These are phyloP conservation scores for Taiozyma sp. DNA, from an alignment of 1,139 yeast genomes.

Conservation along the genomic window DNA sequence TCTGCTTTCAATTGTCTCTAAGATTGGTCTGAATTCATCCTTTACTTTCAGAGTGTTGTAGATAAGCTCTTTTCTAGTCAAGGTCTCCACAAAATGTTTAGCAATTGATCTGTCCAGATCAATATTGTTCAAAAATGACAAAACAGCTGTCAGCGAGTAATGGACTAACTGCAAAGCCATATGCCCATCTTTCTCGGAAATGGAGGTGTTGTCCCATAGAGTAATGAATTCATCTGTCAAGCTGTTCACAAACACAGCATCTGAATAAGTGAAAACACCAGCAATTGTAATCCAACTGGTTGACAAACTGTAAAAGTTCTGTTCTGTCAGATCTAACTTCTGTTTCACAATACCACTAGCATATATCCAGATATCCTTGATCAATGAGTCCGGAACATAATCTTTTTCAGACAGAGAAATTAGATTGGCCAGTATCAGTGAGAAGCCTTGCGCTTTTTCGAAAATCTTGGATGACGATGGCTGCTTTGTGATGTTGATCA, in stretches of 20 bases:
- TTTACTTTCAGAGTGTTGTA: constrained; percentile 25
- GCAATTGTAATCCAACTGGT: constrained; percentile 73
- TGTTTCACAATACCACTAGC: constrained; percentile 29
- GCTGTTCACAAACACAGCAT: constrained; percentile 57
- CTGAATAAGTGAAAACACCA: constrained; percentile 67
- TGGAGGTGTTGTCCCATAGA: constrained; percentile 27
- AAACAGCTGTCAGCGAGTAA: constrained; percentile 41
- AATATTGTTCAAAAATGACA: constrained; percentile 35
- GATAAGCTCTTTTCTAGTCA: constrained; percentile 30
- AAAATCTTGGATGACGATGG: constrained; percentile 29
- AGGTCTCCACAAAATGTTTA: constrained; percentile 39
- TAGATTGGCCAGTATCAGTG: constrained; percentile 35
- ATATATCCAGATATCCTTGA: constrained; percentile 31
- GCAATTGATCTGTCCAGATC: constrained; percentile 34
- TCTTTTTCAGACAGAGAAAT: constrained; percentile 29
- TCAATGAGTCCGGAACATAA: constrained; percentile 31
- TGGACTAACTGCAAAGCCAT: constrained; percentile 42
- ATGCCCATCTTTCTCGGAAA: constrained; percentile 4
- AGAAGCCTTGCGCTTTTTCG: constrained; percentile 36
- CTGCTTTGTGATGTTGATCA: constrained; percentile 32
- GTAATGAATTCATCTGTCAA: constrained; percentile 12
- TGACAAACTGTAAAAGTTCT: constrained; percentile 37
- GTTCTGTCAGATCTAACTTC: constrained; percentile 26
- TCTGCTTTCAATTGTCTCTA: constrained; percentile 32
- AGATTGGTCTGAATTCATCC: constrained; percentile 15